Percentiles rank a stretch among this genome's conserved stretches.
Conservation (phyloP, 345 rosid genomes). For the Hypericum androsaemum region DNA sequence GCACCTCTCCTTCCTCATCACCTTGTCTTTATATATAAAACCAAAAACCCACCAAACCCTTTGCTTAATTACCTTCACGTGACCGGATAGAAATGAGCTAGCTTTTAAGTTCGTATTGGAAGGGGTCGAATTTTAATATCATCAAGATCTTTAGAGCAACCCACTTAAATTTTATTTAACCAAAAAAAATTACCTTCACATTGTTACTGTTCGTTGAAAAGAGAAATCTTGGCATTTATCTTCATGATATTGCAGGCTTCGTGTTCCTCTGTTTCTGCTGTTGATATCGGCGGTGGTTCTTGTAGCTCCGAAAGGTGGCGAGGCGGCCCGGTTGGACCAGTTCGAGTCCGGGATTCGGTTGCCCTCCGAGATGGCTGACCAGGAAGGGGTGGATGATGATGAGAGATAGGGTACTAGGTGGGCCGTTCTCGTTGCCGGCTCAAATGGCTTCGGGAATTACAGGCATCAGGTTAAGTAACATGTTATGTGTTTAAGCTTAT, state of each 20-base stretch:
- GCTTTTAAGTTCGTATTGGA: too few relatives aligned
- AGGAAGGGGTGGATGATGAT: conserved; percentile 11
- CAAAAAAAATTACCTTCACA: too few relatives aligned
- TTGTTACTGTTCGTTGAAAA: too few relatives aligned
- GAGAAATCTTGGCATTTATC: too few relatives aligned
- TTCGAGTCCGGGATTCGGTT: conserved; percentile 2
- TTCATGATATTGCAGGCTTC: too few relatives aligned
- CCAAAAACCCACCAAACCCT: background rate
- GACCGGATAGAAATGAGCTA: too few relatives aligned
- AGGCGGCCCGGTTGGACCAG: background rate
- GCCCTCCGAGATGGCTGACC: background rate
- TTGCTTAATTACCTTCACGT: too few relatives aligned
- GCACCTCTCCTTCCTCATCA: background rate
- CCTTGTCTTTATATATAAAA: background rate
- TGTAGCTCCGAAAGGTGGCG: background rate
- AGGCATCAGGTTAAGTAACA: conserved; percentile 71
- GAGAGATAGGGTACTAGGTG: conserved; percentile 49
- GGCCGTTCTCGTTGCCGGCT: conserved; percentile 95
- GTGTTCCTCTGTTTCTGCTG: background rate
- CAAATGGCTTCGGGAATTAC: conserved; percentile 75
- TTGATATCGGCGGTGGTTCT: background rate
- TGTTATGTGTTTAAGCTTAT: background rate
- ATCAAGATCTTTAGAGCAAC: too few relatives aligned
- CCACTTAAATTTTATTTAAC: too few relatives aligned
- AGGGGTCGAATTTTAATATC: too few relatives aligned